Evolutionary conservation across 2,329 filamentous ascomycete genomes (phyloP).

Genomic region (Xylaria sp.): DNA sequence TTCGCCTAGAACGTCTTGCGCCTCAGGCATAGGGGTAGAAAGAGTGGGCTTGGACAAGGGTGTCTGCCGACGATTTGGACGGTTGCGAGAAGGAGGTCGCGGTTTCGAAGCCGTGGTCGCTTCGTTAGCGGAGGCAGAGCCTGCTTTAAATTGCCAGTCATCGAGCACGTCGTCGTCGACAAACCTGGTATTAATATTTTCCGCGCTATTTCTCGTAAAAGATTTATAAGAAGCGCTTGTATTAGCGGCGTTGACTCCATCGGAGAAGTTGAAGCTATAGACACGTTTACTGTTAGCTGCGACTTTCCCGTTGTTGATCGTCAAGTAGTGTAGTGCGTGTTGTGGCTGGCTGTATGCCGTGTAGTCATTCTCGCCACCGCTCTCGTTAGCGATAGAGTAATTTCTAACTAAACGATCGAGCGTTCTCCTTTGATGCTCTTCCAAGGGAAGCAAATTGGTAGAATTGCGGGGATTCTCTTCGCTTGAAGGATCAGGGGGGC

Average conservation of each 20-base stretch:
- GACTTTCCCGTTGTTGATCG: conserved; percentile 20
- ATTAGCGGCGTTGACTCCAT: conserved; percentile 48
- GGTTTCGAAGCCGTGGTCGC: conserved; percentile 41
- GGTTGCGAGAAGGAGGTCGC: conserved; percentile 49
- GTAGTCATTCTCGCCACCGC: not conserved
- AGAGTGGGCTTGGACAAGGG: conserved; percentile 38
- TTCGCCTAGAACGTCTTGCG: conserved; percentile 36
- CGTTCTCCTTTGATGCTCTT: conserved; percentile 47
- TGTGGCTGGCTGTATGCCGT: conserved; percentile 1
- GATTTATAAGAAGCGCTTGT: conserved; percentile 39
- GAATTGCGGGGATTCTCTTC: conserved; percentile 26
- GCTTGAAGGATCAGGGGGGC: conserved; percentile 36
- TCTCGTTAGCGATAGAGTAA: conserved; percentile 17
- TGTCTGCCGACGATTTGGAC: conserved; percentile 48
- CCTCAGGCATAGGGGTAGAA: conserved; percentile 30
- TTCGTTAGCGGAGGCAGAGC: conserved; percentile 43
- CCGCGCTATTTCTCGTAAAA: conserved; percentile 57
- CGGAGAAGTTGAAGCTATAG: conserved; percentile 58
- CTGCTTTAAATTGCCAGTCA: conserved; percentile 60
- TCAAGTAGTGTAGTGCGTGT: not conserved
- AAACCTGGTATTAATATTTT: conserved; percentile 68
- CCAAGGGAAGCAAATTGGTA: conserved; percentile 42
- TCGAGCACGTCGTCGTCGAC: conserved; percentile 53
- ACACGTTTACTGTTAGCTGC: conserved; percentile 44
- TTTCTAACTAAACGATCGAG: conserved; percentile 47